Base-by-base conservation (phyloP, 1,139 yeast species). In the Sugiyamaella sp. region DNA sequence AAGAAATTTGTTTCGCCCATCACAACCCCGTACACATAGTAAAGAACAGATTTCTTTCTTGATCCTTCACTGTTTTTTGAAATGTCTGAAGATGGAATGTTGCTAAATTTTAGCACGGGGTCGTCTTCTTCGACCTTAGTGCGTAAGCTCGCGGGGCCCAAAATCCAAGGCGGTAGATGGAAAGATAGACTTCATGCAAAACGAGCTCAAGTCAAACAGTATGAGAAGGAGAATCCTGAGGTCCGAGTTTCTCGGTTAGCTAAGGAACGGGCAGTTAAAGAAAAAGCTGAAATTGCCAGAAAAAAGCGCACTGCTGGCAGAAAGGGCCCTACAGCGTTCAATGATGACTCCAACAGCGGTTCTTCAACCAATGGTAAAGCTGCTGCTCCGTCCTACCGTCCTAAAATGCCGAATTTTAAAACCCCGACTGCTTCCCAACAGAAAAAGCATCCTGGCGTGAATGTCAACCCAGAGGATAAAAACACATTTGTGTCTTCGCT, bases 401-500 rank as follows among this genome's bases (percentile, higher is more conserved):
- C 39, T 21, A 46, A 33, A 35, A 10, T 27, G 24, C 16, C 38
- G 20, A 38, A 29, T 19, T 46, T 38, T 20, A 46, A 38, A 39
- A 37, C 29, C 17, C 45, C 50, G 19, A 46, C 50, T 17, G 29
- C 27, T 16, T 22, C 50, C n/a, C 50, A 46, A 39, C 43, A 37
- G 37, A 29, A 27, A 37, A 37, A 37, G 17, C 50, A 46, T 25
- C 50, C 50, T 2, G 50, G 50, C 1, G 50, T 46, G 21, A 46
- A 46, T 39, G 29, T 46, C 20, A 46, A 46, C 19, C 46, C 54
- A 8, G 54, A 52, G 46, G 70, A 61, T 32, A 64, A 62, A 25
- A 79, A 80, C 56, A 77, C 87, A 1, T 83, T 85, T 65, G 91
- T 91, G 1, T 88, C 97, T 0, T 90, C 97, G 1, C 74, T 91